Evolutionary conservation across 768 basidiomycete genomes (phyloP), one percentile per base, ranked within the genome.

Genomic region (Rickenella mellea): DNA sequence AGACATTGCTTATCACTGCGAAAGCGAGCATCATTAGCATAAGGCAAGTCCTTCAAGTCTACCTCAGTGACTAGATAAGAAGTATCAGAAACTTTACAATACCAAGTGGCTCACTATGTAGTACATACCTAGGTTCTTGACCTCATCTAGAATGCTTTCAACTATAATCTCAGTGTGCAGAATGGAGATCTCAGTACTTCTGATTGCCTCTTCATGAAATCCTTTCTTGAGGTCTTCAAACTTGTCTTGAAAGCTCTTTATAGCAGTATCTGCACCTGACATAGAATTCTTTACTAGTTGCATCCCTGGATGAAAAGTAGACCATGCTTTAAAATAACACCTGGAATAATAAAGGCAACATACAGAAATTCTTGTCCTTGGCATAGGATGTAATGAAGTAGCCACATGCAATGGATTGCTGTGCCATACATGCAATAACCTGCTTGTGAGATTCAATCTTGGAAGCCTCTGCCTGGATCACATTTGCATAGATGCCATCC

Each of bases 391-490:
- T 10, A 4, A 42, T 4, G 4, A 42, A 42, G 4, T 42, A 37
- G 12, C 33, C 41, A 4, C 41, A 42, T 25, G 33, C 41, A 2
- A 21, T 37, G 1, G 41, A 2, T 42, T 42, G 41, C 27, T 38
- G 30, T 10, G 22, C 12, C 33, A 42, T 17, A 20, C 12, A 11
- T 20, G 11, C 35, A 20, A 37, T 11, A 15, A 11, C 11, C 29
- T 11, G 15, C 15, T 30, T 30, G 29, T 11, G 11, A 11, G 29
- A 30, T 30, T 30, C 11, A 17, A 28, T 21, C 15, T 17, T 8
- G 12, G 40, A 57, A 6, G 59, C 61, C 61, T 60, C n/a, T n/a
- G n/a, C n/a, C n/a, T n/a, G n/a, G n/a, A n/a, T n/a, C n/a, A n/a
- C n/a, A n/a, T n/a, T n/a, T n/a, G n/a, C n/a, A n/a, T n/a, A n/a